Conservation (phyloP, 768 basidiomycete genomes). For the Leccinum ochraceum region DNA sequence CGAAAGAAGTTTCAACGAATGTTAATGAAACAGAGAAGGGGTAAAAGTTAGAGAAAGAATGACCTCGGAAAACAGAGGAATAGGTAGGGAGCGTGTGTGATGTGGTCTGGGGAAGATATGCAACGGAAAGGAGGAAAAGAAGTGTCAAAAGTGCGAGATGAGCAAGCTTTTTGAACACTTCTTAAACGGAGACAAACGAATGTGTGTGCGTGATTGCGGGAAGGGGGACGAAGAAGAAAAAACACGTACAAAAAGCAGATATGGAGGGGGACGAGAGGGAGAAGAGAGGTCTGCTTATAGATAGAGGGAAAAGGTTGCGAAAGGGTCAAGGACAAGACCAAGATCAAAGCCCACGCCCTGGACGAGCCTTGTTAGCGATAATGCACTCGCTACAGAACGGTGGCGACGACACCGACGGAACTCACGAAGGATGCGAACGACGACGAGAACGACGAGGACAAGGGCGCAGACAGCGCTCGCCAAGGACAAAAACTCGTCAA, state of each 20-base stretch:
- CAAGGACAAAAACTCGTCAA: slow-evolving; percentile 25
- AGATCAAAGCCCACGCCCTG: slow-evolving; percentile 32
- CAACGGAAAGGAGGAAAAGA: slow-evolving; percentile 19
- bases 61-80: slow-evolving; percentile 35
- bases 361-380: neutral
- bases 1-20: slow-evolving; percentile 34
- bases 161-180: slow-evolving; percentile 30
- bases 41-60: slow-evolving; percentile 60
- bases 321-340: slow-evolving; percentile 37
- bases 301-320: slow-evolving; percentile 37
- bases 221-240: slow-evolving; percentile 31
- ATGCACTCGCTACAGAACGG: neutral
- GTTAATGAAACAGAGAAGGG: slow-evolving; percentile 48
- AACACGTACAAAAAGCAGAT: slow-evolving; percentile 43
- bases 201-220: slow-evolving; percentile 28
- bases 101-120: slow-evolving; percentile 33
- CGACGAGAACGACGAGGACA: slow-evolving; percentile 25
- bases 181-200: slow-evolving; percentile 31
- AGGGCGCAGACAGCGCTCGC: slow-evolving; percentile 18
- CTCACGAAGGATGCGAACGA: neutral
- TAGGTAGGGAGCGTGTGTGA: slow-evolving; percentile 47
- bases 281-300: slow-evolving; percentile 41
- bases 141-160: slow-evolving; percentile 31
- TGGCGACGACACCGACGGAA: neutral
- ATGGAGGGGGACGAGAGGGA: slow-evolving; percentile 22